A percentile compares a stretch with the other conserved stretches of the same genome.
phyloP scores from a whole-genome alignment of 345 rosid genomes.

The Physaria fendleri region DNA sequence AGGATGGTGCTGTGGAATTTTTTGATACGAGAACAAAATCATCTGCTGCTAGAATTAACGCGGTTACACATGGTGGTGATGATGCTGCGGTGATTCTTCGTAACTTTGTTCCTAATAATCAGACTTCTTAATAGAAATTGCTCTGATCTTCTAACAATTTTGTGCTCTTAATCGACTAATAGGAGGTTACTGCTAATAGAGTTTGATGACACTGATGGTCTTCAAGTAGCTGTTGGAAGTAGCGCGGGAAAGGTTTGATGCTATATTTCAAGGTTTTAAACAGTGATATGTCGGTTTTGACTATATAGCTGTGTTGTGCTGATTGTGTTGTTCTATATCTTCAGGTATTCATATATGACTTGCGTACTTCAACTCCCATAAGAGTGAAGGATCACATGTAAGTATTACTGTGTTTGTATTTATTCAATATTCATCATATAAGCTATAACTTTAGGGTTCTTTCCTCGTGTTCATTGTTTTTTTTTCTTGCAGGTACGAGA shows the following conservation, averaged over 20 bases:
- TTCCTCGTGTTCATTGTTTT: constrained; percentile 2
- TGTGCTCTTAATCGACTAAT: constrained; percentile 12
- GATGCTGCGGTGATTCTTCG: constrained; percentile 44
- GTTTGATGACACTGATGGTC: constrained; percentile 81
- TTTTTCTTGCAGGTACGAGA: constrained; percentile 60
- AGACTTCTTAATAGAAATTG: background rate
- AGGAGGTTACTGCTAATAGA: constrained; percentile 88
- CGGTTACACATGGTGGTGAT: constrained; percentile 72
- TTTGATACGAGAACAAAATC: constrained; percentile 82
- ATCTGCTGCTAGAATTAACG: constrained; percentile 77
- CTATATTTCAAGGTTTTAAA: background rate
- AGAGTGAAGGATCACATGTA: constrained; percentile 92
- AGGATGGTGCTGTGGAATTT: constrained; percentile 93
- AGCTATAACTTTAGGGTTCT: background rate
- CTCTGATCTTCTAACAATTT: background rate
- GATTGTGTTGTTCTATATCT: constrained; percentile 5
- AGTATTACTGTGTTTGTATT: constrained; percentile 23
- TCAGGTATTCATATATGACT: constrained; percentile 85
- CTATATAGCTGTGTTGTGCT: background rate
- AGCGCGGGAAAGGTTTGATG: constrained; percentile 74
- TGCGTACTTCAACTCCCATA: constrained; percentile 78
- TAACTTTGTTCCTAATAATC: constrained; percentile 4
- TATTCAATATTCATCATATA: background rate
- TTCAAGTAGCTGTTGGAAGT: constrained; percentile 83
- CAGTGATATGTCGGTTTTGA: background rate